Percentiles rank a stretch among this genome's conserved stretches.
These are phyloP conservation scores for Sugiyamaella grinbergsii DNA, from an alignment of 1,139 yeast genomes.

Conservation along the genomic window DNA sequence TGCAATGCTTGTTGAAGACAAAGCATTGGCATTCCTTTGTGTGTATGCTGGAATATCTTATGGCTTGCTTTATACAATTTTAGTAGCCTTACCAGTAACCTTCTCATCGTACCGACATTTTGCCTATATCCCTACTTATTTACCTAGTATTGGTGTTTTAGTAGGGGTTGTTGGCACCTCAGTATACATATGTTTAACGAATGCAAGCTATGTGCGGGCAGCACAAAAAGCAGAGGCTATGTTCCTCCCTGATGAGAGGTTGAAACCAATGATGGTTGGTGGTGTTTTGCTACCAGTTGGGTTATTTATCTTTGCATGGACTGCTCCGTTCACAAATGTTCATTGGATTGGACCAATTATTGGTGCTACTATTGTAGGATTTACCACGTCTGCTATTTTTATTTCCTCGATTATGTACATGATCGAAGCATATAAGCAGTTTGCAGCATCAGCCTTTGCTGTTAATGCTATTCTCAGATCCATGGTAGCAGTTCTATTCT, in stretches of 20 bases:
- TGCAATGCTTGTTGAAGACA: conserved; percentile 17
- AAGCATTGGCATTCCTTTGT: conserved; percentile 22
- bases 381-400: conserved; percentile 70
- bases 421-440: conserved; percentile 71
- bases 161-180: conserved; percentile 19
- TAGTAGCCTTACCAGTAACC: conserved; percentile 22
- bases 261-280: conserved; percentile 39
- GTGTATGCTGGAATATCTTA: conserved; percentile 22
- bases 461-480: conserved; percentile 55
- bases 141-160: conserved; percentile 19
- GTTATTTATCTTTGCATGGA: conserved; percentile 49
- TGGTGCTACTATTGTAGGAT: conserved; percentile 75
- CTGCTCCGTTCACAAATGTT: conserved; percentile 49
- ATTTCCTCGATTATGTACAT: conserved; percentile 70
- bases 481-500: conserved; percentile 19
- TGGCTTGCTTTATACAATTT: conserved; percentile 20
- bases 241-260: conserved; percentile 19
- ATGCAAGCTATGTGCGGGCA: conserved; percentile 10
- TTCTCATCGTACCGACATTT: conserved; percentile 15
- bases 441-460: conserved; percentile 59
- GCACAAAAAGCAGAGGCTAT: conserved; percentile 2
- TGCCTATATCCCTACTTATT: conserved; percentile 14
- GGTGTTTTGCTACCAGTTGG: conserved; percentile 57
- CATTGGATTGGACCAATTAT: conserved; percentile 84
- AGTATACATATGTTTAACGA: neutral